Evolutionary conservation across 495 filamentous ascomycete species (phyloP).

Genomic region (Haplographium delicatum): DNA sequence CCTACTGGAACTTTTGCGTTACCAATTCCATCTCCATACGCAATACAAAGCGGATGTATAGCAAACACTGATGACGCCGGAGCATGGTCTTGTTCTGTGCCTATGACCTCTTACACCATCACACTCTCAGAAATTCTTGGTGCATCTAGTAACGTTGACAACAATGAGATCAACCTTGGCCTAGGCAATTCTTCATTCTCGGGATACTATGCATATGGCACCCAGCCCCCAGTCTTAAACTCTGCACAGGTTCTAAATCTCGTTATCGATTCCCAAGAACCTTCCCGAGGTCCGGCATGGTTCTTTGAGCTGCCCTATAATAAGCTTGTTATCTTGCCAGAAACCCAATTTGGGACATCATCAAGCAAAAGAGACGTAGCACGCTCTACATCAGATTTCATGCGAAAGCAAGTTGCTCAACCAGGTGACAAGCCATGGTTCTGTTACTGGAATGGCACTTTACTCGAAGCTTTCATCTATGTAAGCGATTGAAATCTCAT

Average conservation of each 20-base stretch:
- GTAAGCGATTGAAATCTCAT: conserved; percentile 34
- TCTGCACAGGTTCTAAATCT: conserved; percentile 47
- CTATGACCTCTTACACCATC: conserved; percentile 8
- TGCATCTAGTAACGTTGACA: neutral
- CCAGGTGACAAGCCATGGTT: conserved; percentile 73
- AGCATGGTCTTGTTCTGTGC: conserved; percentile 62
- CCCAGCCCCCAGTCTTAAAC: conserved; percentile 60
- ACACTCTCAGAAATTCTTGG: conserved; percentile 4
- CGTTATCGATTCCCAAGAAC: conserved; percentile 61
- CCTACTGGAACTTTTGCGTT: conserved; percentile 62
- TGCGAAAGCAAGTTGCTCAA: conserved; percentile 44
- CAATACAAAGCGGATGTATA: conserved; percentile 61
- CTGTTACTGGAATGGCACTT: conserved; percentile 81
- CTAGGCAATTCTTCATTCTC: conserved; percentile 18
- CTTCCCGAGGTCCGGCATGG: conserved; percentile 64
- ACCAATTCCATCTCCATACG: conserved; percentile 50
- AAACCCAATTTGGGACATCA: conserved; percentile 26
- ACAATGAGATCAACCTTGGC: conserved; percentile 19
- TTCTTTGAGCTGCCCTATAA: conserved; percentile 67
- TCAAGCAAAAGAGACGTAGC: conserved; percentile 13
- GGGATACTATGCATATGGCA: conserved; percentile 57
- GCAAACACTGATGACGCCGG: conserved; percentile 48
- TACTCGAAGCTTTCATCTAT: conserved; percentile 80
- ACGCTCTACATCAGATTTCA: conserved; percentile 25
- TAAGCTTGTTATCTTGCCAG: conserved; percentile 73